A percentile compares a stretch with the other conserved stretches of the same genome.
Conservation (phyloP, 495 filamentous ascomycete genomes). For the Lophiotrema nucula region DNA sequence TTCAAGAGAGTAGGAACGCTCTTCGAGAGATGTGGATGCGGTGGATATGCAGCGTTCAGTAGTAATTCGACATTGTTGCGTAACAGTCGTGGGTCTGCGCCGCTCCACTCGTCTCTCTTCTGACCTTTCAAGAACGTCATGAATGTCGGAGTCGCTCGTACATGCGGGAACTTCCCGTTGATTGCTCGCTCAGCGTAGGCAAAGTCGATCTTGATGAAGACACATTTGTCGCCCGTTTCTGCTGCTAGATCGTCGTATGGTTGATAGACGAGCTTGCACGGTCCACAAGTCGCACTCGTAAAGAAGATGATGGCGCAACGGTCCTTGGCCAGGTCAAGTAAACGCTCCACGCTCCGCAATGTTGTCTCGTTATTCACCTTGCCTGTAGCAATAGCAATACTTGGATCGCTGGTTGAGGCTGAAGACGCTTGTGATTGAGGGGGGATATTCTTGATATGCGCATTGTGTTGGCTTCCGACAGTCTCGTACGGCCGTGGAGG, state of each 20-base stretch:
- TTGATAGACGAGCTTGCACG: conserved; percentile 82
- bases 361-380: conserved; percentile 54
- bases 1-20: conserved; percentile 67
- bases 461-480: not conserved
- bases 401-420: not conserved
- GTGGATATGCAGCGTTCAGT: conserved; percentile 71
- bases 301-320: conserved; percentile 88
- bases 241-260: conserved; percentile 77
- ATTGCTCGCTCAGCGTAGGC: conserved; percentile 62
- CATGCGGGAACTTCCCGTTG: conserved; percentile 56
- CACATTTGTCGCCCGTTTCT: conserved; percentile 65
- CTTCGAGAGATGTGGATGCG: conserved; percentile 71
- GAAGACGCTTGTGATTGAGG: not conserved
- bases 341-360: conserved; percentile 57
- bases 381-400: conserved; percentile 22
- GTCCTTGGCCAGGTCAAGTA: conserved; percentile 57
- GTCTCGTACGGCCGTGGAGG: conserved; percentile 4
- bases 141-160: conserved; percentile 84
- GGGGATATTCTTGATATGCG: not conserved
- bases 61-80: conserved; percentile 71
- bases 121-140: conserved; percentile 78
- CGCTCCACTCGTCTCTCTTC: conserved; percentile 76
- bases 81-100: conserved; percentile 67
- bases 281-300: conserved; percentile 80
- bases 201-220: conserved; percentile 83